Percentiles rank a stretch among this genome's conserved stretches.
These are phyloP conservation scores for Rutstroemia sp. DNA, from an alignment of 2,329 filamentous ascomycete species.

Conservation along the genomic window DNA sequence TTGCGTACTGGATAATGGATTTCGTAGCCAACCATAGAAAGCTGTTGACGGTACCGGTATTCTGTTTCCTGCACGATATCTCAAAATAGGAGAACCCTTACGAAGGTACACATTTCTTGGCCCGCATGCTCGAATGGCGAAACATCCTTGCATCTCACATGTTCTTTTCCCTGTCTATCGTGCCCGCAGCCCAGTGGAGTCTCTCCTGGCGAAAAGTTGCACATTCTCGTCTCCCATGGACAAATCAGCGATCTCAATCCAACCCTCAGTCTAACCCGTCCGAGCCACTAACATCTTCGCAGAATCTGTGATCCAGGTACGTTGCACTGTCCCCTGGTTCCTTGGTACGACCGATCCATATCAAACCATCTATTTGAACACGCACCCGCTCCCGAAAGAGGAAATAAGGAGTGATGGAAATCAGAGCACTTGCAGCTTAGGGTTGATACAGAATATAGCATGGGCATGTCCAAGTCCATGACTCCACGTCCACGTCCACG, in stretches of 20 bases:
- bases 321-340: no score
- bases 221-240: neutral
- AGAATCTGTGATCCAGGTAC: no score
- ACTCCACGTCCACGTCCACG: no score
- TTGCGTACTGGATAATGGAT: neutral
- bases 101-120: neutral
- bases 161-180: conserved; percentile 3
- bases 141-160: conserved; percentile 9
- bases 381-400: neutral
- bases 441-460: no score
- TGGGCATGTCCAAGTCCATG: no score
- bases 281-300: no score
- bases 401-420: neutral
- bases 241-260: neutral
- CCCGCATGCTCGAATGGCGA: conserved; percentile 6
- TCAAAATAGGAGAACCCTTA: neutral
- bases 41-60: neutral
- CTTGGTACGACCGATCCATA: no score
- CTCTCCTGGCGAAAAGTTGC: neutral
- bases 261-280: no score
- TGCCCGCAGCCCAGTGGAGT: neutral
- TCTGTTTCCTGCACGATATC: neutral
- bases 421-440: neutral
- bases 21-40: no score
- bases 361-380: neutral